Evolutionary conservation across 2,329 filamentous ascomycete genomes (phyloP), one percentile per base, ranked within the genome.

Genomic region (Colletotrichum sp.): DNA sequence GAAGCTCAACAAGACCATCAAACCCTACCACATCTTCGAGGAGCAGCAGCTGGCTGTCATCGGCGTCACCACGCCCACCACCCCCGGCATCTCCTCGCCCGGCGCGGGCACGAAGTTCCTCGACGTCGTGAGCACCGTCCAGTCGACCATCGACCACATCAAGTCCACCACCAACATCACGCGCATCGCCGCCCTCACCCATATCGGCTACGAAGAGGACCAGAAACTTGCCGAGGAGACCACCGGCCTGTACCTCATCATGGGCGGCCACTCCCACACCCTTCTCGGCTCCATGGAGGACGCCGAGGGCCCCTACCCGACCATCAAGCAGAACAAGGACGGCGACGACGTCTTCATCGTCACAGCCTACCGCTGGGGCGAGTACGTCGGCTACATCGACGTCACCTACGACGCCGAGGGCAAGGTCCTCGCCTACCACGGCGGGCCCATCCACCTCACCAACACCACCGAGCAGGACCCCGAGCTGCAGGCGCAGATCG

Each of bases 301-400:
- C 28, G 89, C 92, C 16, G 86, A 88, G 79, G 92, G 92, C 39
- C 86, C 89, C 10, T 94, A 94, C 80, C 92, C 92, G 2, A 94
- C 92, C 16, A 91, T 94, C 67, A 88, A 89, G 69, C 83, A 89
- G 32, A 93, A 94, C 81, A 83, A 87, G 77, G 89, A 91, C 66
- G 92, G 91, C 60, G 90, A 94, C 39, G 92, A 94, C 79, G 92
- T 94, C 66, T 94, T 94, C 80, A 89, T 94, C 79, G 92, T 94
- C 21, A 93, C 92, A 9, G 90, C 92, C 4, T 94, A 92, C 81
- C 89, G 92, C 77, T 94, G 92, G 92, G 92, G 92, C 68, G 91
- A 94, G 83, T 94, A 94, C 72, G 83, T 94, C 4, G 92, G 92
- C 73, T 92, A 92, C 82, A 94, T 94, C 78, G 92, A 93, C 77